Base-by-base conservation (phyloP, 768 basidiomycete genomes). In the Mycena alexandri region DNA sequence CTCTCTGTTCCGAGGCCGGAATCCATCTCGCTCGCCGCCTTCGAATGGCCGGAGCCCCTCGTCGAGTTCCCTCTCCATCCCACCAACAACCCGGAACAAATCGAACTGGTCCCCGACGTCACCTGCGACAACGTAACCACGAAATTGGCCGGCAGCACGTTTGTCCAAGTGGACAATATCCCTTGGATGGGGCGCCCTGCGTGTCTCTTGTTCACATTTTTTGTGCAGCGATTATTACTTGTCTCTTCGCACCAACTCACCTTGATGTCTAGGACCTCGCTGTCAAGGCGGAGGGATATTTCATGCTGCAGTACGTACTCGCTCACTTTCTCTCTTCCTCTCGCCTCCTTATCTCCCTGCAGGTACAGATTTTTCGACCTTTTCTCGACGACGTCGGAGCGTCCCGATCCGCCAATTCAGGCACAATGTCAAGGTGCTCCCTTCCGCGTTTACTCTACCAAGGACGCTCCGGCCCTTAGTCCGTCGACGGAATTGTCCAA, bases 201-300 rank as follows among this genome's bases (percentile, higher is more conserved):
- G 69, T 78, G 81, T 4, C 78, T 88, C 43, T 79, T 90, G 69
- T 92, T 91, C 69, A 88, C 89, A 29, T 92, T 91, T 73, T 79
- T 88, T 33, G 90, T 90, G n/a, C n/a, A n/a, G n/a, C 29, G 29
- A 6, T 29, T 6, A 29, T 6, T 29, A 29, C 29, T 6, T 29
- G 6, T 29, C 29, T 6, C 6, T 29, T 29, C 29, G 29, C 6
- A 29, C 6, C 29, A 3, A 29, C 29, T 29, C 29, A 29, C 29
- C 6, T 29, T 29, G 3, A 29, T 25, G 16, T 38, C 56, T 69
- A 92, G 91, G 90, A 92, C 72, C 80, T 92, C 22, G 88, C 90
- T 0, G 90, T 92, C 11, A 89, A 87, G 71, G 83, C 81, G n/a
- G 90, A 91, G 72, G 91, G 91, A 22, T 82, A 79, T 17, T 93